Evolutionary conservation across 139 green algal species (phyloP).

Genomic region (Ettlia oleoabundans): DNA sequence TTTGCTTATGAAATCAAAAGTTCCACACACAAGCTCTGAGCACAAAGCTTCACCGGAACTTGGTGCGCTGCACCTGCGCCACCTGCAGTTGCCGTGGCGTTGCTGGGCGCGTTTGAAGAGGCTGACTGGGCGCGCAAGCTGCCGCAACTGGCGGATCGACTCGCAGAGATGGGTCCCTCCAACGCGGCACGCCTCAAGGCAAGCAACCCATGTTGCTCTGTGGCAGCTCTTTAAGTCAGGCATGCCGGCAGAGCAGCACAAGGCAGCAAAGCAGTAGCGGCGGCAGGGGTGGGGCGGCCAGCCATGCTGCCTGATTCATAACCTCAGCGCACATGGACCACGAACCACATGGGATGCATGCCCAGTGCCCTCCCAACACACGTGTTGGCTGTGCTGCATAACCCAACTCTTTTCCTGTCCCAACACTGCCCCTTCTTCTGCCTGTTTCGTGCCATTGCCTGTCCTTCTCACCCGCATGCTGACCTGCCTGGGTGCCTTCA

Average conservation of each 20-base stretch:
- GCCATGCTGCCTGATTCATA: not conserved
- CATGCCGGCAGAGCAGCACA: too few species aligned
- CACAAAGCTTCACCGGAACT: too few species aligned
- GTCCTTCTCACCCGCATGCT: not conserved
- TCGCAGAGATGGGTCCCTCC: constrained; percentile 13
- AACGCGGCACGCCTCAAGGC: constrained; percentile 4
- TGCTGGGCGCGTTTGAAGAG: constrained; percentile 29
- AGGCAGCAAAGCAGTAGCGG: too few species aligned
- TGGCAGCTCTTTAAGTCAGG: not conserved
- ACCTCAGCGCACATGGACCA: not conserved
- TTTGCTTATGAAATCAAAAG: too few species aligned
- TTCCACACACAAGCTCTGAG: too few species aligned
- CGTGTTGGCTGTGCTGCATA: too few species aligned
- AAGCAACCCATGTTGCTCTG: not conserved
- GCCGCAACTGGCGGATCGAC: constrained; percentile 23
- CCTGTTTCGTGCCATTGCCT: not conserved
- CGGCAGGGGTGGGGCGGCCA: too few species aligned
- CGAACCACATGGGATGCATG: too few species aligned
- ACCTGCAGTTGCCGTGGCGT: not conserved
- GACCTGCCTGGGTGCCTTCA: not conserved
- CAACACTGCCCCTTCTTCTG: not conserved
- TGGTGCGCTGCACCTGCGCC: too few species aligned
- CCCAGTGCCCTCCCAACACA: too few species aligned
- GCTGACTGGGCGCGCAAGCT: constrained; percentile 32
- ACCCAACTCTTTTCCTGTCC: too few species aligned